Evolutionary conservation across 768 basidiomycete genomes (phyloP).

Genomic region (Boletus pseudo-olivaceus): DNA sequence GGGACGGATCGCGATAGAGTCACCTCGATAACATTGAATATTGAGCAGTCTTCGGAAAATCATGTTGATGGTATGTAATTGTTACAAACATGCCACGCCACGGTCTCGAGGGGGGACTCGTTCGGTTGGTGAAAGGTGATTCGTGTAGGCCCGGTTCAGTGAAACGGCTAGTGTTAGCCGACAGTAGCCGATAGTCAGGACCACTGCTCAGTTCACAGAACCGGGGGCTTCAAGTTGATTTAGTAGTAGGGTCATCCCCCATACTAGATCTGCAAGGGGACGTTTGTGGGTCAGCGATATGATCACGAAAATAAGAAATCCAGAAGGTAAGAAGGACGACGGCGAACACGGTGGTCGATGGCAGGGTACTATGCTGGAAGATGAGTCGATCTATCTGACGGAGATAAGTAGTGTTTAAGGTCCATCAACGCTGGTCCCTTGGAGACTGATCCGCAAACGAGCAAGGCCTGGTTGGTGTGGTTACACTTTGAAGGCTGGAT

Average conservation of each 20-base stretch:
- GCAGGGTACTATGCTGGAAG: background rate
- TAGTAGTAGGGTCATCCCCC: background rate
- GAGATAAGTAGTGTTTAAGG: background rate
- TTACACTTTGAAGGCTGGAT: too few species aligned
- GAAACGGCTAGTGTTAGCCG: too few species aligned
- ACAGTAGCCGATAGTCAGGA: too few species aligned
- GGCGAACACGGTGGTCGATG: background rate
- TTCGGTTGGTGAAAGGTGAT: background rate
- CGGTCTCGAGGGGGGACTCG: background rate
- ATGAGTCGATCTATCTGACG: background rate
- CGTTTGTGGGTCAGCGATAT: too few species aligned
- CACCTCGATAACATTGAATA: background rate
- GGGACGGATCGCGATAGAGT: background rate
- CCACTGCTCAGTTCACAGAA: too few species aligned
- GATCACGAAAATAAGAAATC: background rate
- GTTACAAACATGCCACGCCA: background rate
- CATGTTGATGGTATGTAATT: too few species aligned
- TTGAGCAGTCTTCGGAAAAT: too few species aligned
- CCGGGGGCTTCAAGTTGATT: too few species aligned
- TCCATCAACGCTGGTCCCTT: background rate
- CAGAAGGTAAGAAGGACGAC: background rate
- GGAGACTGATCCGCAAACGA: background rate
- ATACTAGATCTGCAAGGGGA: too few species aligned
- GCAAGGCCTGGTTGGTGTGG: too few species aligned
- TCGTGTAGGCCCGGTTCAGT: background rate